Evolutionary conservation across 2,329 filamentous ascomycete species (phyloP).

Genomic region (Fonsecaea pugnacius): DNA sequence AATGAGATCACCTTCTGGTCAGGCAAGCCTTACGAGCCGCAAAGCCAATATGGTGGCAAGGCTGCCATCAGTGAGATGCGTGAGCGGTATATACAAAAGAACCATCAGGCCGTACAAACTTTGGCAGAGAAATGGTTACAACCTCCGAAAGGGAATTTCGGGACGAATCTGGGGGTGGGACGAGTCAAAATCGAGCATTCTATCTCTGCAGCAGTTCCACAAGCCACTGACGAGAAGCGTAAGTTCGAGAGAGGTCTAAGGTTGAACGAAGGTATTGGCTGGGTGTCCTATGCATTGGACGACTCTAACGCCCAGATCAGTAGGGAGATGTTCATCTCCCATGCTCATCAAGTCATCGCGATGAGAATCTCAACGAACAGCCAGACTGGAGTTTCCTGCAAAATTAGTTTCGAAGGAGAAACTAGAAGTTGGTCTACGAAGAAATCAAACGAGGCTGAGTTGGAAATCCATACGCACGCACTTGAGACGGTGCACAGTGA

Average conservation of each 20-base stretch:
- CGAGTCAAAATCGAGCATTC: background rate
- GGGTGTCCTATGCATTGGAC: background rate
- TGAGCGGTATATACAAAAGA: background rate
- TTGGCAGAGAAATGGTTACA: slow-evolving; percentile 3
- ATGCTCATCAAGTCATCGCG: background rate
- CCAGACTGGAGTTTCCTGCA: background rate
- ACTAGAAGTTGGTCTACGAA: background rate
- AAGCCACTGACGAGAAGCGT: background rate
- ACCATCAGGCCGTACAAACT: background rate
- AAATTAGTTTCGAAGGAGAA: background rate
- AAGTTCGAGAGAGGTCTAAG: background rate
- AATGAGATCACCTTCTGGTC: slow-evolving; percentile 3
- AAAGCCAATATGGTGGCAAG: slow-evolving; percentile 1
- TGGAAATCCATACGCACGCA: background rate
- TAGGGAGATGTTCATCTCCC: background rate
- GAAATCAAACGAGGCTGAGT: background rate
- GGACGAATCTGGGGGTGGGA: background rate
- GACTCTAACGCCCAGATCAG: background rate
- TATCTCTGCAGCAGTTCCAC: background rate
- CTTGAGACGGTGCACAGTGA: slow-evolving; percentile 3
- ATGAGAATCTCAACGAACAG: background rate
- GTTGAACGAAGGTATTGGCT: background rate
- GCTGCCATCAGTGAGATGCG: slow-evolving; percentile 1
- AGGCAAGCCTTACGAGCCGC: background rate
- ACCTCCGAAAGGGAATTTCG: background rate